Evolutionary conservation across 305 asterid species (phyloP), one percentile per base, ranked within the genome.

Genomic region (Fraxinus albicans): DNA sequence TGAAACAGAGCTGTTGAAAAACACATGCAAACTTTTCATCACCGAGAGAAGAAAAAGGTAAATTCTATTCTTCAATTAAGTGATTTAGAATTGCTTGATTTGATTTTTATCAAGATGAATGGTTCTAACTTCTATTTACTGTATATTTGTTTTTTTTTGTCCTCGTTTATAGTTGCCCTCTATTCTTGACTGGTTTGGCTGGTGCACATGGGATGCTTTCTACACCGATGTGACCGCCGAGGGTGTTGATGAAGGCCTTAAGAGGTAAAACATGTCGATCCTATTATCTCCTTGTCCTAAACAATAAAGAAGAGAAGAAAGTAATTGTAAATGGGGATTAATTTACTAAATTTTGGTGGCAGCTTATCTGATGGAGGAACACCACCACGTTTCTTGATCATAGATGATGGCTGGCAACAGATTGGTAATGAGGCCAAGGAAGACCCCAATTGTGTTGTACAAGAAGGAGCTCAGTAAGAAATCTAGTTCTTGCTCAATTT

Each of bases 171-270:
- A 95, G 99, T 76, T 96, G 83, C 99, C 99, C 67, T 88, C 92
- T 13, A 86, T 92, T 78, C 88, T 96, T 33, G 97, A 96, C 90
- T 96, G 99, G 98, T 93, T 96, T 78, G 99, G 99, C 75, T 96
- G 98, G 99, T 96, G 98, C 87, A 95, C 99, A 36, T 95, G 99
- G 99, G 99, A 95, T 92, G 99, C 99, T 84, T 96, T 96, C 82
- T 93, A 93, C 93, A 96, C 99, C 34, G 98, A 95, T 81, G 99
- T 95, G 84, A 96, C 99, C 3, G 97, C 98, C 21, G 99, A 96
- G 86, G 98, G 98, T 9, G 98, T 95, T 12, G 98, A 95, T 83
- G 90, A 95, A 90, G 99, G 98, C 65, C 93, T 96, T 21, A 92
- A 84, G 85, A 96, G 98, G 99, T 90, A 73, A 76, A 79, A n/a